Conservation (phyloP, 164 flowering plant species). For the Warburgia ugandensis region DNA sequence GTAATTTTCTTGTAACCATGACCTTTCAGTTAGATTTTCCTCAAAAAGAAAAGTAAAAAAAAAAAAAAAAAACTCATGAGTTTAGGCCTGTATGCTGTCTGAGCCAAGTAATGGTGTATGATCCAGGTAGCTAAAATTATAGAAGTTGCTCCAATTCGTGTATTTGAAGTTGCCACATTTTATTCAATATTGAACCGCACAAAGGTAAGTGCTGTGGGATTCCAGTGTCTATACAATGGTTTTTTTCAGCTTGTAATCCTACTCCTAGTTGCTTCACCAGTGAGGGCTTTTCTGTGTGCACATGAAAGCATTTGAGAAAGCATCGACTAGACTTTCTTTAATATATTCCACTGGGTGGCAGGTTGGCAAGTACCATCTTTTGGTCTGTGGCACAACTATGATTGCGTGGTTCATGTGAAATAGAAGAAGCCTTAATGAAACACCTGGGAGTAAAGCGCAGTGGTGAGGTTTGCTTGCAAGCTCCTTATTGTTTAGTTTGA, state of each 20-base stretch:
- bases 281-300: too few species aligned
- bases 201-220: constrained; percentile 37
- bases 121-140: constrained; percentile 83
- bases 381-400: constrained; percentile 99
- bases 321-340: not conserved
- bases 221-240: not conserved
- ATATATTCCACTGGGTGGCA: constrained; percentile 17
- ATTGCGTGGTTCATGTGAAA: constrained; percentile 96
- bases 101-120: constrained; percentile 16
- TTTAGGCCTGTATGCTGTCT: too few species aligned
- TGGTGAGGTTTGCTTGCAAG: constrained; percentile 36
- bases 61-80: too few species aligned
- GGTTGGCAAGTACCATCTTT: constrained; percentile 96
- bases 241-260: not conserved
- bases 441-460: constrained; percentile 96
- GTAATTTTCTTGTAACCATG: too few species aligned
- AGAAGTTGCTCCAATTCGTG: constrained; percentile 98
- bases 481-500: not conserved
- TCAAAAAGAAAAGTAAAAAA: too few species aligned
- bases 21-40: too few species aligned
- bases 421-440: constrained; percentile 82
- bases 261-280: too few species aligned
- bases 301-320: not conserved
- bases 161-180: constrained; percentile 96
- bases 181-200: constrained; percentile 96